A percentile compares a stretch with the other conserved stretches of the same genome.
phyloP scores from a whole-genome alignment of 1,284 basidiomycete species.

The Cutaneotrichosporon sp. region DNA sequence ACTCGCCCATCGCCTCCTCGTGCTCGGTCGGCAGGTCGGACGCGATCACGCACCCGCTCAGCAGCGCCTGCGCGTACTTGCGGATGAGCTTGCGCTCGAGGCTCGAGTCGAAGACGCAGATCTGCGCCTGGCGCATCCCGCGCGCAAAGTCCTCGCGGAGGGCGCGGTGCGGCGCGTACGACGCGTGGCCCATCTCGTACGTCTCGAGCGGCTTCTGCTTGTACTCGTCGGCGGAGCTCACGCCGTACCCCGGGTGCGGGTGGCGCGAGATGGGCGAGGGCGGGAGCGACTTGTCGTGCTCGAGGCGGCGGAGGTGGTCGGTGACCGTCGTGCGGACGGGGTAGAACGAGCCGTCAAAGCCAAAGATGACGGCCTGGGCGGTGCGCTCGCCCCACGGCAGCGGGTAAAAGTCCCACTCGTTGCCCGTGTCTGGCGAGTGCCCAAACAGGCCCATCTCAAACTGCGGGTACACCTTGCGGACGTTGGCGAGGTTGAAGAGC shows the following conservation, averaged over 20 bases:
- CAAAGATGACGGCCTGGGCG: slow-evolving; percentile 48
- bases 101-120: slow-evolving; percentile 54
- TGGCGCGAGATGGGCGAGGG: slow-evolving; percentile 36
- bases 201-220: slow-evolving; percentile 42
- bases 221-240: slow-evolving; percentile 34
- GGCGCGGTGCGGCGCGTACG: slow-evolving; percentile 40
- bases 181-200: slow-evolving; percentile 40
- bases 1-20: slow-evolving; percentile 40
- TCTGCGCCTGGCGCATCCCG: slow-evolving; percentile 47
- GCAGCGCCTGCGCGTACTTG: slow-evolving; percentile 52
- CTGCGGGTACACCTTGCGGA: slow-evolving; percentile 40
- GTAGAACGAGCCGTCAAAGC: slow-evolving; percentile 51
- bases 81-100: slow-evolving; percentile 54
- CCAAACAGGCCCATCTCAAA: slow-evolving; percentile 51
- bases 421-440: slow-evolving; percentile 52
- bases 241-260: slow-evolving; percentile 48
- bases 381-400: slow-evolving; percentile 41
- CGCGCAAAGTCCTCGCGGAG: slow-evolving; percentile 47
- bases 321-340: slow-evolving; percentile 52
- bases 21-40: slow-evolving; percentile 53
- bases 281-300: slow-evolving; percentile 4
- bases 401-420: slow-evolving; percentile 54
- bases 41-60: slow-evolving; percentile 51
- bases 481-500: slow-evolving; percentile 45
- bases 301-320: slow-evolving; percentile 21